Evolutionary conservation across 2,329 filamentous ascomycete genomes (phyloP), one percentile per base, ranked within the genome.

Genomic region (Gnomoniopsis sp.): DNA sequence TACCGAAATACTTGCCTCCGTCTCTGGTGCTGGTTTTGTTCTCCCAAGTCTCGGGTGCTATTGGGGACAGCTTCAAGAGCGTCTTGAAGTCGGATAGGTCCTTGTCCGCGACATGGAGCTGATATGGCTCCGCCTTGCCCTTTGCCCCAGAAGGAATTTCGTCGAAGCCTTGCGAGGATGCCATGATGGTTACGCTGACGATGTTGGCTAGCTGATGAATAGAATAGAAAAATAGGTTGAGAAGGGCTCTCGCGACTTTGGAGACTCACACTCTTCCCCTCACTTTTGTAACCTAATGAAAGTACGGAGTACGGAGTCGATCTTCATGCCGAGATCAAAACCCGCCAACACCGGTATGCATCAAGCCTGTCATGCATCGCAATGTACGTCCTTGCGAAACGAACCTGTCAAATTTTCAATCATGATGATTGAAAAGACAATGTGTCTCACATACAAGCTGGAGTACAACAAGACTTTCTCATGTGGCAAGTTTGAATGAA

Each of bases 141-240:
- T 44, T 15, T 2, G 53, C 46, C 3, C 19, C 53, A 14, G 53
- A 46, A 6, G 46, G 53, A 22, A 49, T 11, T 41, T 21, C 19
- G 46, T 55, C 53, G 46, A 55, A 55, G 44, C 44, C 53, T 33
- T 55, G 11, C 30, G 38, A 48, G 21, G 43, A 55, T n/a, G 53
- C 23, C 53, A 55, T 55, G 21, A 19, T 21, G 41, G 26, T 4
- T 30, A 4, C 8, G 26, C 8, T 30, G 26, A 30, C 8, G 8
- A 4, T 44, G n/a, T 44, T 10, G 15, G 41, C 19, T 6, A 11
- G 41, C 19, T 6, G 38, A 6, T 41, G 38, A 15, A 41, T 41
- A n/a, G 38, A 41, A 12, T n/a, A n/a, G 14, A 41, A 41, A n/a
- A 41, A n/a, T 38, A 8, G 8, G 34, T 8, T 8, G 34, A 8